phyloP scores from a whole-genome alignment of 352 stramenopile species.

The Pythium volutum region DNA sequence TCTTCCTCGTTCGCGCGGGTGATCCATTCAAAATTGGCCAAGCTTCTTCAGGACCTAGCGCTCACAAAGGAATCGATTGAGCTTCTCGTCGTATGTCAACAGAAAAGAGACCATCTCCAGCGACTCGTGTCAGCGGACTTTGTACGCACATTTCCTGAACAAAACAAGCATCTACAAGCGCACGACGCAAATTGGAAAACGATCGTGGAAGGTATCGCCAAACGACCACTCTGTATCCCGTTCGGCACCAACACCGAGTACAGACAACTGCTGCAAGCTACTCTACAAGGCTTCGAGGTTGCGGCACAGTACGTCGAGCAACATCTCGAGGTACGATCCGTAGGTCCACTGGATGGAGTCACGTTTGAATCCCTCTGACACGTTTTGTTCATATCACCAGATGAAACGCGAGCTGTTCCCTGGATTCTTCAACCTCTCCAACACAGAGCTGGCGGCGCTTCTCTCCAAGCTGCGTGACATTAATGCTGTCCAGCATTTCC shows the following conservation, averaged over 20 bases:
- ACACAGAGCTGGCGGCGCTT: conserved; percentile 51
- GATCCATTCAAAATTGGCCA: conserved; percentile 43
- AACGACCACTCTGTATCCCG: conserved; percentile 48
- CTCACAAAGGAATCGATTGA: conserved; percentile 52
- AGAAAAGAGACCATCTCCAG: conserved; percentile 70
- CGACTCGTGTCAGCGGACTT: conserved; percentile 61
- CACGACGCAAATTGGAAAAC: conserved; percentile 50
- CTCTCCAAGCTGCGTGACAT: conserved; percentile 47
- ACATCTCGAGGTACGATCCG: conserved; percentile 38
- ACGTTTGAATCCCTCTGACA: background rate
- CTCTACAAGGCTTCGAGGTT: conserved; percentile 54
- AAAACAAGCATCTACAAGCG: conserved; percentile 49
- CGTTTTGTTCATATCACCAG: background rate
- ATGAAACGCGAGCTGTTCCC: conserved; percentile 60
- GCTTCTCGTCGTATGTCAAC: conserved; percentile 51
- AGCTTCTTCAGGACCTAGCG: conserved; percentile 44
- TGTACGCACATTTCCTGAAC: conserved; percentile 51
- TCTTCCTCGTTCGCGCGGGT: conserved; percentile 62
- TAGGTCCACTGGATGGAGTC: background rate
- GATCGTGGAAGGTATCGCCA: conserved; percentile 44
- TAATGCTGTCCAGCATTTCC: conserved; percentile 47
- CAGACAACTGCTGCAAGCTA: conserved; percentile 34
- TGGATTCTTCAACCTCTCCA: conserved; percentile 61
- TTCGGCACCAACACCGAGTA: conserved; percentile 53
- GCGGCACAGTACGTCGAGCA: conserved; percentile 46